Evolutionary conservation across 2,329 filamentous ascomycete genomes (phyloP), one percentile per base, ranked within the genome.

Genomic region (Penicillium occitanis): DNA sequence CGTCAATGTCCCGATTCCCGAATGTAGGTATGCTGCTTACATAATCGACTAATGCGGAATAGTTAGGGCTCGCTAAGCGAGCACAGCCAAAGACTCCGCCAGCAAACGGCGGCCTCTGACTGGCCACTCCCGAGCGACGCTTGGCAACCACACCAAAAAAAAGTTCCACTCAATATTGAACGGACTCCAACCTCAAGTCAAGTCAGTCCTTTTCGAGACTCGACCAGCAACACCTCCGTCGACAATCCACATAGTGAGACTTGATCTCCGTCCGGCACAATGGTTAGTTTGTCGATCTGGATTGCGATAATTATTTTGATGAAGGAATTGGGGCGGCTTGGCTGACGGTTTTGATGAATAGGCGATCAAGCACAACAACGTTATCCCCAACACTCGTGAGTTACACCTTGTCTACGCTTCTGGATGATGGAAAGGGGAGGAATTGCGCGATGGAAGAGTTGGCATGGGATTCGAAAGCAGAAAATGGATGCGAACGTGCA

Each of bases 291-390:
- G 61, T 53, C 33, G 19, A 58, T 66, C 14, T 66, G 22, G 5
- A 48, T n/a, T 13, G 14, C n/a, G 14, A n/a, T 25, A 19, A 28
- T 1, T 33, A n/a, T 53, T n/a, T 53, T n/a, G 17, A 1, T 10
- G 33, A 35, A 6, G 5, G 8, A 22, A 11, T n/a, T 53, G 14
- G 55, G 10, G 40, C n/a, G 55, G 33, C 33, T 58, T 58, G 57
- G 37, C 57, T 60, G 57, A 60, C 40, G 57, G 33, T 28, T 58
- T 61, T 14, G 25, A 53, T 48, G 51, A 73, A 75, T 74, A 90
- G 93, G 91, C 94, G 88, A 97, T 98, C 92, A 96, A 96, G 90
- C 93, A 97, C 91, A 98, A 98, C 87, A 93, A 97, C 88, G 91
- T 94, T 87, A 90, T 97, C 84, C 90, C 91, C 82, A 91, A 94